phyloP scores from a whole-genome alignment of 768 basidiomycete genomes.

The Candolleomyces eurysporus region DNA sequence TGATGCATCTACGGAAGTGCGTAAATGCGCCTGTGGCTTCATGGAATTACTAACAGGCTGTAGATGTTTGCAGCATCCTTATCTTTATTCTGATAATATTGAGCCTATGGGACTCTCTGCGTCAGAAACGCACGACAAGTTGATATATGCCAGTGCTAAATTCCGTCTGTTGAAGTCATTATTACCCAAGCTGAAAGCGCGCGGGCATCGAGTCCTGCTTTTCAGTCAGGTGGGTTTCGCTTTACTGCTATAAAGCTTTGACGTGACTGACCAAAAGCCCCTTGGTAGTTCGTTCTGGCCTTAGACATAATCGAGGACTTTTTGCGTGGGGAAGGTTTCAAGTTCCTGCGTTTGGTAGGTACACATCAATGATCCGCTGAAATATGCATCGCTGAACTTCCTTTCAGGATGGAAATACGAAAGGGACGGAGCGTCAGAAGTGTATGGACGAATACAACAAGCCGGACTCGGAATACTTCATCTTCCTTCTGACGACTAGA shows the following conservation, averaged over 20 bases:
- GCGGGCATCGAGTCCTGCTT: slow-evolving; percentile 84
- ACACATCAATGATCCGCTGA: not conserved
- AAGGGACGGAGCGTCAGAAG: slow-evolving; percentile 83
- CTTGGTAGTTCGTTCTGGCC: slow-evolving; percentile 76
- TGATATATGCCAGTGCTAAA: slow-evolving; percentile 86
- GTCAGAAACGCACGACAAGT: slow-evolving; percentile 68
- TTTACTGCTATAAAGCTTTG: not conserved
- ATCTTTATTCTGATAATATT: slow-evolving; percentile 76
- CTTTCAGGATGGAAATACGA: slow-evolving; percentile 83
- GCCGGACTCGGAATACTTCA: slow-evolving; percentile 81
- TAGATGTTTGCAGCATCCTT: slow-evolving; percentile 91
- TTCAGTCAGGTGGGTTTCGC: slow-evolving; percentile 76
- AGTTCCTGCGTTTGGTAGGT: slow-evolving; percentile 73
- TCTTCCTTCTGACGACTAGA: slow-evolving; percentile 89
- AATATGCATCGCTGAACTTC: not conserved
- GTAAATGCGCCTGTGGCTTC: slow-evolving; percentile 19
- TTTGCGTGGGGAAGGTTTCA: slow-evolving; percentile 73
- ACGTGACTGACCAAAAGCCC: slow-evolving; percentile 2
- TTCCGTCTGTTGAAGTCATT: slow-evolving; percentile 72
- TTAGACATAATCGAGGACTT: slow-evolving; percentile 90
- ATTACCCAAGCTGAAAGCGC: slow-evolving; percentile 78
- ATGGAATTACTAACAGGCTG: not conserved
- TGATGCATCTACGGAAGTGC: slow-evolving; percentile 88
- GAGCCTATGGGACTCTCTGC: slow-evolving; percentile 63
- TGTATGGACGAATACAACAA: slow-evolving; percentile 95